Evolutionary conservation across 2,329 filamentous ascomycete genomes (phyloP).

Genomic region (Cercospora zeae-maydis): DNA sequence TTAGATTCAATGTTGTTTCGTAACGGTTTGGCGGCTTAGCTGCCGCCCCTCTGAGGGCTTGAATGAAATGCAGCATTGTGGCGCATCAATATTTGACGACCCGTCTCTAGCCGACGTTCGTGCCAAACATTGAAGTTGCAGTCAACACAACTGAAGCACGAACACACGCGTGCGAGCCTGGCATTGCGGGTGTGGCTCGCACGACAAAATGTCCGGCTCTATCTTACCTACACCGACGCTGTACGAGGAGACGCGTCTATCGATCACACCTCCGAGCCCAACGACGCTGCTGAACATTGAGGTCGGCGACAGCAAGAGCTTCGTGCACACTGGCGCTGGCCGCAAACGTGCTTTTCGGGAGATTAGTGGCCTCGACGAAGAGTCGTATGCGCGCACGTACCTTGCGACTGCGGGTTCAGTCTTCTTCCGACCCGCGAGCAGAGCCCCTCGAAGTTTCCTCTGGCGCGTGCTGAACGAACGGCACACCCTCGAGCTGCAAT

Average conservation of each 20-base stretch:
- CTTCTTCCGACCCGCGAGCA: constrained; percentile 74
- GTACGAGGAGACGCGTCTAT: constrained; percentile 31
- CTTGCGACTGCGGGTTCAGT: constrained; percentile 76
- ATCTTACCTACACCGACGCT: constrained; percentile 22
- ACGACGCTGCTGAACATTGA: constrained; percentile 63
- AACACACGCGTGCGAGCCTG: background rate
- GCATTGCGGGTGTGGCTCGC: background rate
- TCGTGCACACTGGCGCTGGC: constrained; percentile 29
- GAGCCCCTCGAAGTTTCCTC: constrained; percentile 77
- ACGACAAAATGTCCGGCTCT: constrained; percentile 10
- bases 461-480: constrained; percentile 85
- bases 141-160: background rate
- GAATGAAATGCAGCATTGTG: background rate
- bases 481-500: constrained; percentile 76
- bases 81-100: background rate
- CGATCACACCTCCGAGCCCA: constrained; percentile 24
- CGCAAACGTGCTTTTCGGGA: constrained; percentile 40
- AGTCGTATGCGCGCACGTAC: constrained; percentile 66
- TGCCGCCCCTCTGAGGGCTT: background rate
- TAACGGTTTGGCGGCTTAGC: background rate
- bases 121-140: background rate
- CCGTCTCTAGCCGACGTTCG: background rate
- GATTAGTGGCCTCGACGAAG: constrained; percentile 59
- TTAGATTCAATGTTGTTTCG: background rate
- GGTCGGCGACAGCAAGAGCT: constrained; percentile 54